These are phyloP conservation scores for Dactylorhiza incarnata DNA, from an alignment of 106 monocot species.

Conservation along the genomic window DNA sequence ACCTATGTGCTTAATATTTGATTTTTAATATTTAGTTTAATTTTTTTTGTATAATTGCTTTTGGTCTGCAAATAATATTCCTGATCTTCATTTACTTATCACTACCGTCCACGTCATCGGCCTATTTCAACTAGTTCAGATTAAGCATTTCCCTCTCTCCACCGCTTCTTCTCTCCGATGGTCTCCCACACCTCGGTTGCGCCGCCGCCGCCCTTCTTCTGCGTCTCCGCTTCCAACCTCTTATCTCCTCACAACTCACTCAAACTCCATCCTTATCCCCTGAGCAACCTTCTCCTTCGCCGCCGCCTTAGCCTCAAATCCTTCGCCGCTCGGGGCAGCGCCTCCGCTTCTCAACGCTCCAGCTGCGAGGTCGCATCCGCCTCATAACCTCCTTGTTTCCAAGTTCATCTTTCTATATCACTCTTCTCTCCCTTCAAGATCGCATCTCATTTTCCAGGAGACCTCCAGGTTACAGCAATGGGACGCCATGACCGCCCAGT, in stretches of 20 bases:
- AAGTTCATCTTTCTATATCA: not conserved
- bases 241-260: not conserved
- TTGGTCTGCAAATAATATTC: too few species aligned
- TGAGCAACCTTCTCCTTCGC: not conserved
- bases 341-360: not conserved
- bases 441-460: not conserved
- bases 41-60: too few species aligned
- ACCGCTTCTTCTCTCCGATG: not conserved
- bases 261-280: not conserved
- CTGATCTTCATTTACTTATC: too few species aligned
- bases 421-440: not conserved
- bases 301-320: not conserved
- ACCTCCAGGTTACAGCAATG: slow-evolving; percentile 25
- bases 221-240: not conserved
- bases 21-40: too few species aligned
- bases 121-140: not conserved
- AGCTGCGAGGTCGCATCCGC: not conserved
- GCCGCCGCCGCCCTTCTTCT: not conserved
- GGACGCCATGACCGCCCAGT: slow-evolving; percentile 67
- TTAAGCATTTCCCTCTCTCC: not conserved
- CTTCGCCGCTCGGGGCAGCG: not conserved
- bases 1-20: too few species aligned
- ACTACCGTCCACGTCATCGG: too few species aligned
- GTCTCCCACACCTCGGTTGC: not conserved
- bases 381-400: not conserved